Evolutionary conservation across 2,329 filamentous ascomycete genomes (phyloP).

Genomic region (Hypoxylon sp.): DNA sequence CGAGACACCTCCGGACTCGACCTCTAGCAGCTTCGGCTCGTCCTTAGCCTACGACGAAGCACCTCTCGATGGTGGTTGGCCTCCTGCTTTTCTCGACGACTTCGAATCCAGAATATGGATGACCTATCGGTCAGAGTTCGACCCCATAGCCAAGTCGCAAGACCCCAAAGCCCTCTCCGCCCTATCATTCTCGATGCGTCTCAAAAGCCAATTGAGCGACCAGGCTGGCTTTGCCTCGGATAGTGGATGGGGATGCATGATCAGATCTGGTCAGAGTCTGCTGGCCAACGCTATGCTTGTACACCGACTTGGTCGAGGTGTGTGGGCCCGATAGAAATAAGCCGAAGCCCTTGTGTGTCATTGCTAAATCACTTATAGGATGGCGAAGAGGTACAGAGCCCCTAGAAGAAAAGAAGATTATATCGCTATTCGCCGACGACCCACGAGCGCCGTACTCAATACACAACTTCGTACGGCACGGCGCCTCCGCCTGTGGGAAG

Average conservation of each 20-base stretch:
- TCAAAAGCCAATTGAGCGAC: slow-evolving; percentile 84
- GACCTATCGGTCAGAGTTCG: slow-evolving; percentile 92
- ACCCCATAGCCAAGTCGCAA: slow-evolving; percentile 81
- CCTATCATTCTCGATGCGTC: slow-evolving; percentile 85
- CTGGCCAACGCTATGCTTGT: slow-evolving; percentile 86
- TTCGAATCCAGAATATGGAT: slow-evolving; percentile 96
- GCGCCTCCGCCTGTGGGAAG: slow-evolving; percentile 88
- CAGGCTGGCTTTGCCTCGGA: slow-evolving; percentile 89
- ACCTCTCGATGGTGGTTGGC: slow-evolving; percentile 75
- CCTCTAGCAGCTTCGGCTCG: slow-evolving; percentile 65
- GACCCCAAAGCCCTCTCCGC: slow-evolving; percentile 77
- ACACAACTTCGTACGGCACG: slow-evolving; percentile 92
- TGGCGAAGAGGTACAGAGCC: slow-evolving; percentile 77
- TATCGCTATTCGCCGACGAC: slow-evolving; percentile 89
- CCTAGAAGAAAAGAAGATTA: slow-evolving; percentile 75
- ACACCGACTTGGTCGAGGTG: slow-evolving; percentile 83
- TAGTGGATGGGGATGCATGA: slow-evolving; percentile 99
- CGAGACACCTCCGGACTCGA: slow-evolving; percentile 64
- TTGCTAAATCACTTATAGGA: slow-evolving; percentile 59
- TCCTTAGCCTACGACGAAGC: slow-evolving; percentile 64
- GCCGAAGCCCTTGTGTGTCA: neutral
- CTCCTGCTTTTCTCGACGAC: slow-evolving; percentile 85
- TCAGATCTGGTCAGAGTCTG: slow-evolving; percentile 92
- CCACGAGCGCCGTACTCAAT: slow-evolving; percentile 91
- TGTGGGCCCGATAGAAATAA: slow-evolving; percentile 32